Evolutionary conservation across 352 stramenopile genomes (phyloP).

Genomic region (Phytopythium helicoides): DNA sequence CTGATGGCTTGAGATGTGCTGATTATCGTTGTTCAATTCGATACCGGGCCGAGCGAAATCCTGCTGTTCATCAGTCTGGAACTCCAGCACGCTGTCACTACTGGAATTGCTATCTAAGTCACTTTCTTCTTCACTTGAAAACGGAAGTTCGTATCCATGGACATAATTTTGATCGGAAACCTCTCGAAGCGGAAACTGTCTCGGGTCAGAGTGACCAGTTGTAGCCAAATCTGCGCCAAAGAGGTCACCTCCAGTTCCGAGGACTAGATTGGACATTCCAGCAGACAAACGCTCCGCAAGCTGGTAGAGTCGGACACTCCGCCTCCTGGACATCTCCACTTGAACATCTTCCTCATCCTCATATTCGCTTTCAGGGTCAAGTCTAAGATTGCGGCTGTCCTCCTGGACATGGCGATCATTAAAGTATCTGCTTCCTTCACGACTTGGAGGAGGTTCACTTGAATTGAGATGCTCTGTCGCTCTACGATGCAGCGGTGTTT

Average conservation of each 20-base stretch:
- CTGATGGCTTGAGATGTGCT: too few species aligned
- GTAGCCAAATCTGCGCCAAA: background rate
- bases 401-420: too few species aligned
- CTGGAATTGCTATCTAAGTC: conserved; percentile 19
- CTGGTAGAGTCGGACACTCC: too few species aligned
- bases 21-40: too few species aligned
- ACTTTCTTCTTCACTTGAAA: conserved; percentile 5
- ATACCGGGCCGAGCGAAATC: background rate
- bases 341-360: too few species aligned
- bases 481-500: background rate
- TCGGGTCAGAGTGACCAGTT: too few species aligned
- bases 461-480: background rate
- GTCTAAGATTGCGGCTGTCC: too few species aligned
- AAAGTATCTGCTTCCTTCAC: too few species aligned
- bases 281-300: background rate
- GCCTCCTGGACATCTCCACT: too few species aligned
- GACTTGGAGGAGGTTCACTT: too few species aligned
- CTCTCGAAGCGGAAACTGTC: conserved; percentile 1
- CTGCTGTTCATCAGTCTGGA: conserved; percentile 17
- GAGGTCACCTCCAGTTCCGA: conserved; percentile 13
- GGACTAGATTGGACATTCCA: background rate
- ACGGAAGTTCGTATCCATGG: conserved; percentile 1
- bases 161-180: background rate
- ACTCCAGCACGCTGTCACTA: conserved; percentile 21
- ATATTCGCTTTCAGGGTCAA: too few species aligned